phyloP scores from a whole-genome alignment of 129 eudicot genomes.

The Centella asiatica region DNA sequence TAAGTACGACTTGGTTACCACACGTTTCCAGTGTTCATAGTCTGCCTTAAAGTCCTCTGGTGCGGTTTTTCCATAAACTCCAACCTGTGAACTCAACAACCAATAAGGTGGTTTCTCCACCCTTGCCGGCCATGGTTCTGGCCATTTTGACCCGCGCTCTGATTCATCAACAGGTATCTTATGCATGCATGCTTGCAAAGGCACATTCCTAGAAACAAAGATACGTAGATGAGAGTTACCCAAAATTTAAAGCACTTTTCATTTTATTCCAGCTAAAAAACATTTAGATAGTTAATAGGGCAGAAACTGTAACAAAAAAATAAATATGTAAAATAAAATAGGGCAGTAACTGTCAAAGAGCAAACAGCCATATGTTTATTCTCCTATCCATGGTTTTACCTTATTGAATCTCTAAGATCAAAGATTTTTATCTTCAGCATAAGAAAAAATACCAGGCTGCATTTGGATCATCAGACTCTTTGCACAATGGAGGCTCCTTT shows the following conservation, averaged over 20 bases:
- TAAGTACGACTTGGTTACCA: conserved; percentile 20
- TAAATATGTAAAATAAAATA: too few relatives aligned
- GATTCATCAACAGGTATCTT: conserved; percentile 2
- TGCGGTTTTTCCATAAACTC: conserved; percentile 27
- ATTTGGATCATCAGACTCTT: conserved; percentile 10
- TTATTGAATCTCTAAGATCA: too few relatives aligned
- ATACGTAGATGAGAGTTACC: neutral
- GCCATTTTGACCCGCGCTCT: conserved; percentile 6
- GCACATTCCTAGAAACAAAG: conserved; percentile 6
- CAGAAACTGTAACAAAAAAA: too few relatives aligned
- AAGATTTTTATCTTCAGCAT: neutral
- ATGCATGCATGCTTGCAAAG: conserved; percentile 7
- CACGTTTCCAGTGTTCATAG: conserved; percentile 25
- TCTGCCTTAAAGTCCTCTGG: conserved; percentile 22
- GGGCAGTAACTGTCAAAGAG: too few relatives aligned
- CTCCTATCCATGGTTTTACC: too few relatives aligned
- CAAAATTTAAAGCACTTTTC: too few relatives aligned
- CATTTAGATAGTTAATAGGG: too few relatives aligned
- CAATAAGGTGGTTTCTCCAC: conserved; percentile 7
- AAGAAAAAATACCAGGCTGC: conserved; percentile 8
- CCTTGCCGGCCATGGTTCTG: conserved; percentile 10
- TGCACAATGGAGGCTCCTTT: conserved; percentile 5
- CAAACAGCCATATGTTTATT: too few relatives aligned
- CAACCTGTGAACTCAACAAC: conserved; percentile 18
- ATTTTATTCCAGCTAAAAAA: too few relatives aligned